phyloP scores from a whole-genome alignment of 2,329 filamentous ascomycete species.

The Sordariomycetes sp. region DNA sequence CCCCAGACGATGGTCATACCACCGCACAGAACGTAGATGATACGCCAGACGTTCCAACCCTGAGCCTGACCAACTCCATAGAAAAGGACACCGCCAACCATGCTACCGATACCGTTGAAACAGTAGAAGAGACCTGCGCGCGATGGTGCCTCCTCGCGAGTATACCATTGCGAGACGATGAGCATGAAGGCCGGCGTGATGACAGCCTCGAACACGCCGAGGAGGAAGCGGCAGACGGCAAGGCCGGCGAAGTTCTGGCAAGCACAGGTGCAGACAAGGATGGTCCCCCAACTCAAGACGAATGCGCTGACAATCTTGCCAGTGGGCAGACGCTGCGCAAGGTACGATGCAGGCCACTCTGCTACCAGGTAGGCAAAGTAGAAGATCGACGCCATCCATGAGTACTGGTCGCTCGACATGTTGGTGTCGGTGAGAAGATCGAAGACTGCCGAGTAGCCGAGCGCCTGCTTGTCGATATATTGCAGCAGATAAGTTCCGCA shows the following conservation, averaged over 20 bases:
- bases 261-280: constrained; percentile 29
- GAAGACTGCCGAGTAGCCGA: constrained; percentile 42
- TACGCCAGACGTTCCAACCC: constrained; percentile 31
- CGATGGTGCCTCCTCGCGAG: constrained; percentile 29
- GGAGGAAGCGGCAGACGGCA: constrained; percentile 28
- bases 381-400: constrained; percentile 12
- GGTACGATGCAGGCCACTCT: constrained; percentile 11
- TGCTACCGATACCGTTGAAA: constrained; percentile 14
- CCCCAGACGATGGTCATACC: constrained; percentile 33
- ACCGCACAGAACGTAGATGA: constrained; percentile 41
- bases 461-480: constrained; percentile 42
- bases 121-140: constrained; percentile 22
- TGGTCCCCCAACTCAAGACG: constrained; percentile 18
- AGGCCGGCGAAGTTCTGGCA: constrained; percentile 27
- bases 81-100: constrained; percentile 30
- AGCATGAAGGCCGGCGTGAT: constrained; percentile 37
- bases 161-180: constrained; percentile 26
- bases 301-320: constrained; percentile 17
- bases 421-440: constrained; percentile 10
- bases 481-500: constrained; percentile 36
- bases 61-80: constrained; percentile 41
- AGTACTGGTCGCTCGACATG: constrained; percentile 15
- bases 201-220: constrained; percentile 32
- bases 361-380: constrained; percentile 11
- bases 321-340: constrained; percentile 18